Percentiles rank a stretch among this genome's conserved stretches.
Evolutionary conservation across 768 basidiomycete genomes (phyloP).

Genomic region (Collybia sp.): DNA sequence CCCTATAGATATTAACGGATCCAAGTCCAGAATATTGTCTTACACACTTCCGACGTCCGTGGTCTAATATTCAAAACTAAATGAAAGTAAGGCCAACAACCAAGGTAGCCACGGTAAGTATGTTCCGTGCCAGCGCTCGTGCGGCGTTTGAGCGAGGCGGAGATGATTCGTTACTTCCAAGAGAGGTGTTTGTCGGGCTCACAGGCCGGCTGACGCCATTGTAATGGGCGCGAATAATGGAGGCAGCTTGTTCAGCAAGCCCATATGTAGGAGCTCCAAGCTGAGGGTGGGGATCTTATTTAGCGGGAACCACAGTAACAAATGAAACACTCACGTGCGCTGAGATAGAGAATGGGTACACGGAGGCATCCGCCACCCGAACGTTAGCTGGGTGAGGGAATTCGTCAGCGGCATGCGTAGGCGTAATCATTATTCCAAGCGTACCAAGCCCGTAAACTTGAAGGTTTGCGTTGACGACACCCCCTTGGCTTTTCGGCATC

Average conservation of each 20-base stretch:
- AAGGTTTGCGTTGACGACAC: constrained; percentile 53
- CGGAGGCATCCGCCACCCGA: constrained; percentile 25
- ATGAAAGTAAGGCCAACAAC: no score
- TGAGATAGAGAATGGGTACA: constrained; percentile 18
- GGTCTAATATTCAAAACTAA: no score
- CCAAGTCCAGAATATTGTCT: no score
- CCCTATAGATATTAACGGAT: no score
- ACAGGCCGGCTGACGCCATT: not conserved
- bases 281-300: constrained; percentile 1
- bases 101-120: no score
- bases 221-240: constrained; percentile 24
- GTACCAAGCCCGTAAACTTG: constrained; percentile 46
- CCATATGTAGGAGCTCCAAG: constrained; percentile 17
- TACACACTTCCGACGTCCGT: no score
- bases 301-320: not conserved
- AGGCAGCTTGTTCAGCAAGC: constrained; percentile 33
- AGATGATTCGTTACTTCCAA: no score
- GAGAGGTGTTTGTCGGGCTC: no score
- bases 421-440: constrained; percentile 1
- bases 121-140: no score
- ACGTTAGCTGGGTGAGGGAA: constrained; percentile 32
- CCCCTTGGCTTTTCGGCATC: constrained; percentile 49
- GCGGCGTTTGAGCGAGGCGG: no score
- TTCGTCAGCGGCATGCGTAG: not conserved
- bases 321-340: constrained; percentile 15